A percentile compares a stretch with the other conserved stretches of the same genome.
Evolutionary conservation across 2,329 filamentous ascomycete species (phyloP).

Genomic region (Fusarium nematophilum): DNA sequence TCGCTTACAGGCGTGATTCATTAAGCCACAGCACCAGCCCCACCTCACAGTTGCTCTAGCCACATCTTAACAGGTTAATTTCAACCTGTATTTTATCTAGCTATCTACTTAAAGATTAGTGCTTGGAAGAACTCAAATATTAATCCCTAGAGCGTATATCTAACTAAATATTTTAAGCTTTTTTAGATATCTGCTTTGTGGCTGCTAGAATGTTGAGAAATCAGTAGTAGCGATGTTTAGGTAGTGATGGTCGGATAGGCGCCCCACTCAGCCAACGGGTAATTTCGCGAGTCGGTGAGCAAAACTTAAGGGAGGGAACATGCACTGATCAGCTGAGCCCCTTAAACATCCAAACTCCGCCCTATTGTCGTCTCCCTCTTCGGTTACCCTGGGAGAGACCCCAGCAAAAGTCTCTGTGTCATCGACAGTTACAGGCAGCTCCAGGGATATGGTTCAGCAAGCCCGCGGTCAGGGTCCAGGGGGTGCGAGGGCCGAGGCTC

Average conservation of each 20-base stretch:
- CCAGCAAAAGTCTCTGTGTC: conserved; percentile 1
- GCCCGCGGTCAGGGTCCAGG: background rate
- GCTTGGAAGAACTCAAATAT: too few species aligned
- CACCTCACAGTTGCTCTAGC: too few species aligned
- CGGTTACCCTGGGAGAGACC: conserved; percentile 7
- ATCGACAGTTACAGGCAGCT: background rate
- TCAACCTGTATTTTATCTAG: too few species aligned
- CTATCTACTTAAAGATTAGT: too few species aligned
- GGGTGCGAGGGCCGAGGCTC: conserved; percentile 5
- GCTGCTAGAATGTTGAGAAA: too few species aligned
- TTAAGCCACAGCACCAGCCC: too few species aligned
- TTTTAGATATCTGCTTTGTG: too few species aligned
- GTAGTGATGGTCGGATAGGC: background rate
- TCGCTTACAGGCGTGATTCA: too few species aligned
- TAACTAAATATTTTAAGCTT: too few species aligned
- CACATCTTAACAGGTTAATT: too few species aligned
- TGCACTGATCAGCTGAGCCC: conserved; percentile 1
- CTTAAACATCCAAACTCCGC: background rate
- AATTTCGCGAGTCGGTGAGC: conserved; percentile 1
- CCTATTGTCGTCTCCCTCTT: background rate
- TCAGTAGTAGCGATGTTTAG: too few species aligned
- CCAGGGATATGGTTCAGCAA: conserved; percentile 3
- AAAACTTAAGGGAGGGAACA: conserved; percentile 10
- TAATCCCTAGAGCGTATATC: too few species aligned
- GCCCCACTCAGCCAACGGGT: background rate